These are phyloP conservation scores for Raffaelea arxii DNA, from an alignment of 2,329 filamentous ascomycete species.

Conservation along the genomic window DNA sequence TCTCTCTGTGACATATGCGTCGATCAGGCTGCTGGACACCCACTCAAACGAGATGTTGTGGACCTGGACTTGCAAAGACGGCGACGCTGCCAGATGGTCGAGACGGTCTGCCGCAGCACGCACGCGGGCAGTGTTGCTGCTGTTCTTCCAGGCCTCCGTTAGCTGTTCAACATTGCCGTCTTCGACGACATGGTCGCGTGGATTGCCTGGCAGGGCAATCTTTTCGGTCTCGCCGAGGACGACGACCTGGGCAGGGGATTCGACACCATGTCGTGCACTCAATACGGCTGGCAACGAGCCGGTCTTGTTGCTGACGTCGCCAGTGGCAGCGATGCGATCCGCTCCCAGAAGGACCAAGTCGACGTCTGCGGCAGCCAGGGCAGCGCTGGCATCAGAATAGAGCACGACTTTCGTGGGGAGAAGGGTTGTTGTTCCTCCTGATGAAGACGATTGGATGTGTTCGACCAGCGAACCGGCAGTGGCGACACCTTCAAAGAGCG, in stretches of 20 bases:
- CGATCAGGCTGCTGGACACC: conserved; percentile 39
- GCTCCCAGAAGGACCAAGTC: conserved; percentile 55
- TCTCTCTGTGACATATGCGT: conserved; percentile 45
- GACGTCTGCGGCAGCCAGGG: conserved; percentile 38
- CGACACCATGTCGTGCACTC: conserved; percentile 28
- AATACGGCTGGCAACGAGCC: conserved; percentile 52
- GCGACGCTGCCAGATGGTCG: background rate
- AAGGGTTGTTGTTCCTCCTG: conserved; percentile 3
- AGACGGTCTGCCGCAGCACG: conserved; percentile 11
- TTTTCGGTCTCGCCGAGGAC: conserved; percentile 54
- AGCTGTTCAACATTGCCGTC: conserved; percentile 46
- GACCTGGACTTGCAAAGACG: conserved; percentile 21
- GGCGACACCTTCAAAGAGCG: conserved; percentile 54
- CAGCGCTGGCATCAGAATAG: conserved; percentile 51
- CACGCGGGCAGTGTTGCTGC: conserved; percentile 16
- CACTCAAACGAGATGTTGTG: conserved; percentile 52
- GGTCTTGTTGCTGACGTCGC: conserved; percentile 57
- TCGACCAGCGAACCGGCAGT: conserved; percentile 36
- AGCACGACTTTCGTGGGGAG: conserved; percentile 33
- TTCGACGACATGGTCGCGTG: conserved; percentile 34
- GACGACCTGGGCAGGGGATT: conserved; percentile 31
- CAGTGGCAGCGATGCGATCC: conserved; percentile 47
- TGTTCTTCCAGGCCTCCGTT: conserved; percentile 31
- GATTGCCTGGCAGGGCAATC: conserved; percentile 36
- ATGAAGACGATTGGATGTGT: conserved; percentile 13